A percentile compares a stretch with the other conserved stretches of the same genome.
phyloP scores from a whole-genome alignment of 2,329 filamentous ascomycete genomes.

The Cladosporium sp. region DNA sequence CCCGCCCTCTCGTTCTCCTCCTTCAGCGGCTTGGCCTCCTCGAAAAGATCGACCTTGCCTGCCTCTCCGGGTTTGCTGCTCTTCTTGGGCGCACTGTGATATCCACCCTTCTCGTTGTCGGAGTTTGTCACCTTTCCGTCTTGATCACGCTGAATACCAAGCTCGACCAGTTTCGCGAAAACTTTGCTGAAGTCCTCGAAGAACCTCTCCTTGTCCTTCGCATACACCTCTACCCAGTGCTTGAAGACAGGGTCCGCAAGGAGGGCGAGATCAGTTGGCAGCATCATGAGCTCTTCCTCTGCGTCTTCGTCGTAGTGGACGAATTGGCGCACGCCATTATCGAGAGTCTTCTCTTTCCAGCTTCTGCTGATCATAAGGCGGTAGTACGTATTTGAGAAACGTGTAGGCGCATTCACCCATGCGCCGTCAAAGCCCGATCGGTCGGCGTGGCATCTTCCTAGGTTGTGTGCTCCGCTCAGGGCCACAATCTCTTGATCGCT shows the following conservation, averaged over 20 bases:
- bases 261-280: constrained; percentile 61
- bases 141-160: constrained; percentile 55
- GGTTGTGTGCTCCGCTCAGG: constrained; percentile 52
- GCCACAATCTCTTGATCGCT: constrained; percentile 58
- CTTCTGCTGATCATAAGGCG: constrained; percentile 48
- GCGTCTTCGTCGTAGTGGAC: constrained; percentile 56
- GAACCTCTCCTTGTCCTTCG: constrained; percentile 58
- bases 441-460: constrained; percentile 54
- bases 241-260: constrained; percentile 51
- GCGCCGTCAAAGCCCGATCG: constrained; percentile 55
- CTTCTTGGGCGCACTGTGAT: constrained; percentile 56
- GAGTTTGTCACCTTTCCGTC: constrained; percentile 51
- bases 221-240: constrained; percentile 56
- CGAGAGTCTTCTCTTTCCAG: constrained; percentile 52
- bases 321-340: constrained; percentile 54
- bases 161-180: constrained; percentile 58
- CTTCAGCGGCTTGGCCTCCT: constrained; percentile 39
- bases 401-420: constrained; percentile 50
- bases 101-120: constrained; percentile 56
- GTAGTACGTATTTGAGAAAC: constrained; percentile 57
- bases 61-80: constrained; percentile 35
- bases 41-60: constrained; percentile 30
- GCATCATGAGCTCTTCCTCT: constrained; percentile 60
- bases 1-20: constrained; percentile 33
- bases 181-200: constrained; percentile 57